Evolutionary conservation across 164 flowering plant genomes (phyloP), one percentile per base, ranked within the genome.

Genomic region (Vitis labrusca): DNA sequence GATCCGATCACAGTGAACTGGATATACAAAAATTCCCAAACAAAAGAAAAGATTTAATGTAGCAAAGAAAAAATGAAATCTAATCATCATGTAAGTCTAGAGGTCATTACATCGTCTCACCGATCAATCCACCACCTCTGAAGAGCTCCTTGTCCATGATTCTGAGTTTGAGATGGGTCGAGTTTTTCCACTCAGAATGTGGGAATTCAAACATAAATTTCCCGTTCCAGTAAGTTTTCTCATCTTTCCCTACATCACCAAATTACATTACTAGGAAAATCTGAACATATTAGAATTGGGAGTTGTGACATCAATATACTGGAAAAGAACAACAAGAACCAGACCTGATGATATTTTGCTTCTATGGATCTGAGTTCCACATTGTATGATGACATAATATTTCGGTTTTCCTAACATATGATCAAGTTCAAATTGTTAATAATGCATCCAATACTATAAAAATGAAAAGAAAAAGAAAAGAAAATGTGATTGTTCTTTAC

Each of bases 321-420:
- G 6, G 19, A 12, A 30, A 37, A 16, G 6, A 23, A 50, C 2
- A 44, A 19, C 16, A 9, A 32, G 32, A 59, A 48, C 8, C 47
- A 44, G 51, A 90, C 91, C 94, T 85, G 76, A 16, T 64, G 91
- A 78, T 49, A 30, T 68, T 78, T 85, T 91, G 89, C 88, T 92
- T 67, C 58, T 82, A 62, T 66, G 65, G 5, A 64, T 76, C 65
- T 85, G 81, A 59, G 50, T 61, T 32, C 97, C 97, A 72, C 90
- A 91, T 73, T 86, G 82, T 44, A 81, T 32, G 5, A 79, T 49
- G 3, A 86, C 91, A 68, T 83, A 87, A 70, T 84, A 91, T 15
- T 73, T 63, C 37, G 91, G 86, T 61, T 53, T 82, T 54, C 94
- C 94, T 92, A 48, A 10, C 27, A 65, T 50, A 55, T 56, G 11